Base-by-base conservation (phyloP, 192 early-diverging fungal genomes). In the Coemansia umbellata region DNA sequence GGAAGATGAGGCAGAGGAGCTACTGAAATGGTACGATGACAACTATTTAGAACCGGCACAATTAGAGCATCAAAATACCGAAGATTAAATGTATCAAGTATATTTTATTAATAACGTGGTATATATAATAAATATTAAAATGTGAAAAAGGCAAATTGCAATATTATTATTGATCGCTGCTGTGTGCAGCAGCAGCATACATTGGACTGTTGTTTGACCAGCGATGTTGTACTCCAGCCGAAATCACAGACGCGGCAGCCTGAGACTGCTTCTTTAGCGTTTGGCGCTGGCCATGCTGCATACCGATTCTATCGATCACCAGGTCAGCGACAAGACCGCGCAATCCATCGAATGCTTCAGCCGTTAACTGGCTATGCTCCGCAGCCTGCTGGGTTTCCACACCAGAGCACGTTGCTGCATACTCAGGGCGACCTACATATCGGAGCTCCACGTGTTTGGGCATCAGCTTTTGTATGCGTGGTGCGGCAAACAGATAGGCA, bases 401-500 rank as follows among this genome's bases (percentile, higher is more conserved):
- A 22, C 91, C 91, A 5, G 85, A 86, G 24, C 89, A 92, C 19
- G 88, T 87, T 0, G 91, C 90, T 13, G 90, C 86, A 8, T 81
- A 73, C 13, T 89, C 69, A 8, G 52, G 58, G 37, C 92, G 79
- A 37, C 92, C 91, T 51, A 91, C 84, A 66, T 92, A 95, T 15
- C 78, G 65, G 31, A 91, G 53, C 50, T 76, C 39, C 32, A 65
- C 56, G 31, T 69, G 57, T 33, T 57, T 47, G 8, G 92, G 90
- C 35, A 96, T 51, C 26, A 95, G 47, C 44, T 83, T 78, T 53
- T 80, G 71, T 61, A 97, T 75, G 35, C 95, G 79, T 22, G 92
- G 94, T 31, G 80, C 88, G 27, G 89, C 82, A 79, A 91, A 98
- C 11, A 85, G 78, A 63, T 89, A 98, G 11, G 91, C 86, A 18